phyloP scores from a whole-genome alignment of 768 basidiomycete genomes.

The Pulveroboletus sp. region DNA sequence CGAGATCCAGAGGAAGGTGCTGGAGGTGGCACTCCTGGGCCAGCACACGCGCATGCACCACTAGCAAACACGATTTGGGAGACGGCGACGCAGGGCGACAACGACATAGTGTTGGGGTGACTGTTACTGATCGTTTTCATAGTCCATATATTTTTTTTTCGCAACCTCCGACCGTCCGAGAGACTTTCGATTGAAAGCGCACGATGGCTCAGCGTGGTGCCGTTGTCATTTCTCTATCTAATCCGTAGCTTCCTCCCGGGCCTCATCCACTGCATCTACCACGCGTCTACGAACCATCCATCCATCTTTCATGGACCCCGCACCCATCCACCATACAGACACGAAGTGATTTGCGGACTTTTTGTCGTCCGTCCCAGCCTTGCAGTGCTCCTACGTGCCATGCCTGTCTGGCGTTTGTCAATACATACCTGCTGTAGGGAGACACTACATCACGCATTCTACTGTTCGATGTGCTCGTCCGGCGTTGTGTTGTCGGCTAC shows the following conservation, averaged over 20 bases:
- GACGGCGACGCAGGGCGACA: slow-evolving; percentile 23
- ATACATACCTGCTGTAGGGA: slow-evolving; percentile 20
- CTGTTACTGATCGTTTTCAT: slow-evolving; percentile 2
- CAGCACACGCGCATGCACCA: slow-evolving; percentile 17
- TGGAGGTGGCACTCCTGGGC: slow-evolving; percentile 15
- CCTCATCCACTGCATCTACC: slow-evolving; percentile 5
- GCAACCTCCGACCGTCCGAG: background rate
- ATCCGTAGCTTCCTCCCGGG: background rate
- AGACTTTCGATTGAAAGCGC: slow-evolving; percentile 5
- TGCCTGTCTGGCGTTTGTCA: slow-evolving; percentile 4
- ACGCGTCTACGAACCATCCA: slow-evolving; percentile 2
- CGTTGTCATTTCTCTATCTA: background rate
- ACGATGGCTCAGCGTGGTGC: slow-evolving; percentile 1
- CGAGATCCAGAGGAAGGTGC: slow-evolving; percentile 18
- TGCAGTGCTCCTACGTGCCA: background rate
- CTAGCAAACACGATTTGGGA: slow-evolving; percentile 29
- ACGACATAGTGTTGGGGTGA: slow-evolving; percentile 31
- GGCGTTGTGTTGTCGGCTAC: background rate
- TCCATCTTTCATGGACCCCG: background rate
- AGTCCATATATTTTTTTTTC: background rate
- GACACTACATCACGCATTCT: background rate
- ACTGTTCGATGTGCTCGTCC: background rate
- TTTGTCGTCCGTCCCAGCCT: background rate
- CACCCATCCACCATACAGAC: slow-evolving; percentile 3
- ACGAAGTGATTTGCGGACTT: slow-evolving; percentile 12